phyloP scores from a whole-genome alignment of 352 stramenopile species.

The Phytophthora idaei region DNA sequence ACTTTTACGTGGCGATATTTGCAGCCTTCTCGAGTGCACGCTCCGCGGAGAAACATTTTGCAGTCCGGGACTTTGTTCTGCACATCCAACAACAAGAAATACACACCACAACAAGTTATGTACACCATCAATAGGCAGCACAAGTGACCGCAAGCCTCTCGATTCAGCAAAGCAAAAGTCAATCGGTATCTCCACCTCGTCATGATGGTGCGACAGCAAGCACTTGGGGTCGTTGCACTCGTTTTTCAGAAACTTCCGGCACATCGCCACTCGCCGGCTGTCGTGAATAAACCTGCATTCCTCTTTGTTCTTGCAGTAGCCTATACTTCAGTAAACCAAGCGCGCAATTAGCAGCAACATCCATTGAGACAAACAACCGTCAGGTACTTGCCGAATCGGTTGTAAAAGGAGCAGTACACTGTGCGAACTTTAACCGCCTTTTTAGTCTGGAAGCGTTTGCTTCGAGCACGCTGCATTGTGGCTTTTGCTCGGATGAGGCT shows the following conservation, averaged over 20 bases:
- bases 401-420: constrained; percentile 86
- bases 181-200: constrained; percentile 60
- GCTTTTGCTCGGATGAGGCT: constrained; percentile 53
- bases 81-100: constrained; percentile 9
- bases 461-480: constrained; percentile 56
- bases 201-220: constrained; percentile 69
- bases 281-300: constrained; percentile 85
- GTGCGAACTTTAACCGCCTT: constrained; percentile 51
- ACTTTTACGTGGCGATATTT: constrained; percentile 88
- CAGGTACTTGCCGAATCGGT: constrained; percentile 72
- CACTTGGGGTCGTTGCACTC: constrained; percentile 66
- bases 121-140: constrained; percentile 25
- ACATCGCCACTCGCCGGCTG: constrained; percentile 82
- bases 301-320: constrained; percentile 85
- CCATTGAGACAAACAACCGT: not conserved
- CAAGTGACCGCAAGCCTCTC: constrained; percentile 19
- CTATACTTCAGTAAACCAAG: constrained; percentile 32
- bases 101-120: constrained; percentile 34
- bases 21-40: constrained; percentile 75
- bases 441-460: constrained; percentile 40
- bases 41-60: constrained; percentile 75
- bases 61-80: constrained; percentile 88
- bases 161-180: constrained; percentile 17
- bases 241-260: constrained; percentile 75
- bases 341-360: constrained; percentile 24